These are phyloP conservation scores for Phytomonas sp. DNA, from an alignment of 208 protist species.

Conservation along the genomic window DNA sequence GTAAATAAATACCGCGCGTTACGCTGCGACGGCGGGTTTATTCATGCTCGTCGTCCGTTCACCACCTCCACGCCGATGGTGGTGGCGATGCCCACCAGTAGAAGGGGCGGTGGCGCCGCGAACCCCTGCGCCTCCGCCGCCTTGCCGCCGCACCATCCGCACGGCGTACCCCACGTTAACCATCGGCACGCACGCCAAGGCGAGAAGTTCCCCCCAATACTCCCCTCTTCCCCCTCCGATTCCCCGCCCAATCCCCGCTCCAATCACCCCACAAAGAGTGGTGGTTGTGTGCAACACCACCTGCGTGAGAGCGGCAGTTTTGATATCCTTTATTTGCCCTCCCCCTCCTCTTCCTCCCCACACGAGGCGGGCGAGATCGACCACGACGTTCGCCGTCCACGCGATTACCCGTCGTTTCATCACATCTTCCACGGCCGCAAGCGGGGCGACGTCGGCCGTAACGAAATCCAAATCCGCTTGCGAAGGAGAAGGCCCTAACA, in stretches of 20 bases:
- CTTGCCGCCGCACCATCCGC: constrained; percentile 2
- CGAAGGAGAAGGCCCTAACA: constrained; percentile 33
- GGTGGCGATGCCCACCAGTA: neutral
- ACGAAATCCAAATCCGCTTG: constrained; percentile 35
- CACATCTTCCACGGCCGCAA: constrained; percentile 49
- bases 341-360: constrained; percentile 15
- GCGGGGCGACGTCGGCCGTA: constrained; percentile 15
- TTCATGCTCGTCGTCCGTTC: neutral
- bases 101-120: neutral
- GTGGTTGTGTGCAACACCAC: constrained; percentile 27
- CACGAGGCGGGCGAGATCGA: constrained; percentile 31
- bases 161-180: constrained; percentile 17
- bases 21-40: constrained; percentile 6
- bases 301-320: neutral
- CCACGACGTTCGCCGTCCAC: constrained; percentile 38
- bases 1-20: neutral
- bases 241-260: constrained; percentile 41
- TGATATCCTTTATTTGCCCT: neutral
- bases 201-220: constrained; percentile 71
- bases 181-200: constrained; percentile 22
- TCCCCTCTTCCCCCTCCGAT: constrained; percentile 42
- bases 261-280: constrained; percentile 24
- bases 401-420: constrained; percentile 46
- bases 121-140: neutral
- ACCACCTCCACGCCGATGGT: neutral